phyloP scores from a whole-genome alignment of 176 grass and related monocot genomes.

The Oryza rufipogon region DNA sequence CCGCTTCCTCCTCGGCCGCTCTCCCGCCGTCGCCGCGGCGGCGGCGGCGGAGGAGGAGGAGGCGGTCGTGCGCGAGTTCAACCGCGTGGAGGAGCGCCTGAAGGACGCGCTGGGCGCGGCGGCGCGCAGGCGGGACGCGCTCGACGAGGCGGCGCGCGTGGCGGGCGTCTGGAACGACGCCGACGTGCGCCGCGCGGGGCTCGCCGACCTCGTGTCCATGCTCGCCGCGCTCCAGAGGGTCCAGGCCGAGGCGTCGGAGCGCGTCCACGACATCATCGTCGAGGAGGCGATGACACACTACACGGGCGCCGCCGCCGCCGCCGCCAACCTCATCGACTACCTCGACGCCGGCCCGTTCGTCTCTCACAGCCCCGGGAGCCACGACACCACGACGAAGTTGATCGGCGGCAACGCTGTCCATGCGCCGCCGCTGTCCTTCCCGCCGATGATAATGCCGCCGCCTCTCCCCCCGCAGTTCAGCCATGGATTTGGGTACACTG shows the following conservation, averaged over 20 bases:
- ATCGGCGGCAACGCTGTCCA: background rate
- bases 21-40: background rate
- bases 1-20: slow-evolving; percentile 8
- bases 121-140: slow-evolving; percentile 25
- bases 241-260: slow-evolving; percentile 9
- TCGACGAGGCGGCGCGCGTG: slow-evolving; percentile 26
- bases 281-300: slow-evolving; percentile 4
- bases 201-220: slow-evolving; percentile 24
- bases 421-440: background rate
- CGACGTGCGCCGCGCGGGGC: background rate
- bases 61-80: background rate
- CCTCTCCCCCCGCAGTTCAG: background rate
- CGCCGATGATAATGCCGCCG: background rate
- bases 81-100: background rate
- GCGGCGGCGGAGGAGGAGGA: background rate
- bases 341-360: background rate
- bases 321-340: background rate
- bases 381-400: slow-evolving; percentile 9
- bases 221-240: slow-evolving; percentile 46
- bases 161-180: slow-evolving; percentile 34
- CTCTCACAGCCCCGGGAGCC: background rate
- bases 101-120: slow-evolving; percentile 2
- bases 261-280: slow-evolving; percentile 23
- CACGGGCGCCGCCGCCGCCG: background rate
- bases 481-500: background rate